A percentile compares a stretch with the other conserved stretches of the same genome.
phyloP scores from a whole-genome alignment of 495 filamentous ascomycete genomes.

The Penicillium bovifimosum region DNA sequence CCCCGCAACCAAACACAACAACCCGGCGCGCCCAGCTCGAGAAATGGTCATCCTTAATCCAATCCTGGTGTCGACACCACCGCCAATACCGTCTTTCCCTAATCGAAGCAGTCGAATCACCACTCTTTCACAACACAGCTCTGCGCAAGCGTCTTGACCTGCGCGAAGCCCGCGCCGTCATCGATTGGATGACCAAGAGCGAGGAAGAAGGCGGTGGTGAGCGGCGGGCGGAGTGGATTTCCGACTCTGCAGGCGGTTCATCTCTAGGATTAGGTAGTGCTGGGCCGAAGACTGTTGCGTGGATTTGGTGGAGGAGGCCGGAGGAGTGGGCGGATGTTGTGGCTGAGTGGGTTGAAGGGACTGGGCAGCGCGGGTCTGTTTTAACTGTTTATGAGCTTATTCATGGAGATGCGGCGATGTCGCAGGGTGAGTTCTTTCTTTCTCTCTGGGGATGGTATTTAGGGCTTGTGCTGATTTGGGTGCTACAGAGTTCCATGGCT shows the following conservation, averaged over 20 bases:
- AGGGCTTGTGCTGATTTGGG: constrained; percentile 11
- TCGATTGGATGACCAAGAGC: constrained; percentile 66
- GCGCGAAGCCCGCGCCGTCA: constrained; percentile 58
- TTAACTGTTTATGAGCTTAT: constrained; percentile 72
- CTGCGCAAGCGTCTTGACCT: constrained; percentile 53
- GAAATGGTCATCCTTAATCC: constrained; percentile 83
- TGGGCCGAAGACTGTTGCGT: constrained; percentile 40
- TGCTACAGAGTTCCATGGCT: constrained; percentile 74
- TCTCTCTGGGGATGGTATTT: background rate
- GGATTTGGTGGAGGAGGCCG: constrained; percentile 63
- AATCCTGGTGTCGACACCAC: constrained; percentile 74
- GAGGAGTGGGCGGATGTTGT: constrained; percentile 70
- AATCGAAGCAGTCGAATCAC: constrained; percentile 51
- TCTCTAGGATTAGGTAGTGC: background rate
- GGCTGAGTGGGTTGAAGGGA: constrained; percentile 62
- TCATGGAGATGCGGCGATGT: constrained; percentile 58
- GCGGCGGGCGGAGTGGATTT: constrained; percentile 62
- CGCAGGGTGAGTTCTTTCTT: constrained; percentile 45
- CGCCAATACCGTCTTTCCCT: constrained; percentile 66
- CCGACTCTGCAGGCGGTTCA: constrained; percentile 14
- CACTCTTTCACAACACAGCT: constrained; percentile 51
- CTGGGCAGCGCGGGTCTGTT: constrained; percentile 67
- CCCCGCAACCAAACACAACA: constrained; percentile 65
- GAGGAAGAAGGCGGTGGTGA: constrained; percentile 55
- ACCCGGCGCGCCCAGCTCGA: constrained; percentile 72